A percentile compares a stretch with the other conserved stretches of the same genome.
phyloP scores from a whole-genome alignment of 495 filamentous ascomycete genomes.

The Aspergillus cristatus region DNA sequence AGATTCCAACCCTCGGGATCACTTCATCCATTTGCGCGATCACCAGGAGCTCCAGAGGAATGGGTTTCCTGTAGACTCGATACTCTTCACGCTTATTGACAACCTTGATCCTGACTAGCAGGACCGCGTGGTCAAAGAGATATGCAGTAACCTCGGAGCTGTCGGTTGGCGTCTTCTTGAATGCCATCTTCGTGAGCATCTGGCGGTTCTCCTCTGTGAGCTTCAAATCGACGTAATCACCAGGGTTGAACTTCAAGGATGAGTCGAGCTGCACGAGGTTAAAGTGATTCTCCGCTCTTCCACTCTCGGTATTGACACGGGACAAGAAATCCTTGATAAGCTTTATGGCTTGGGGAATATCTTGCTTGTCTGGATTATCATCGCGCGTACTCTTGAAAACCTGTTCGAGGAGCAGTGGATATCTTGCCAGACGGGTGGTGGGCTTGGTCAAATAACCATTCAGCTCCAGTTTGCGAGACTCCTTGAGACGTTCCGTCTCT shows the following conservation, averaged over 20 bases:
- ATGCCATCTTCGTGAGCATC: slow-evolving; percentile 79
- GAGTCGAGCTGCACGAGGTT: slow-evolving; percentile 86
- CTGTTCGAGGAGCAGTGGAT: slow-evolving; percentile 88
- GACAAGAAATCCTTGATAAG: slow-evolving; percentile 80
- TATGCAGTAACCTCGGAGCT: slow-evolving; percentile 86
- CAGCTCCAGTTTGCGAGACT: slow-evolving; percentile 91
- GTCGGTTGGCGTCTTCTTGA: slow-evolving; percentile 87
- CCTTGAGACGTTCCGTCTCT: slow-evolving; percentile 90
- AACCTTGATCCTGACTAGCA: slow-evolving; percentile 79
- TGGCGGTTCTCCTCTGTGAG: slow-evolving; percentile 89
- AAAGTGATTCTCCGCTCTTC: slow-evolving; percentile 96
- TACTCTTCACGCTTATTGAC: slow-evolving; percentile 91
- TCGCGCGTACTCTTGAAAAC: slow-evolving; percentile 81
- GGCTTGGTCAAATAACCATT: slow-evolving; percentile 99
- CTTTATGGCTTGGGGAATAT: slow-evolving; percentile 78
- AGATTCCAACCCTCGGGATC: slow-evolving; percentile 67
- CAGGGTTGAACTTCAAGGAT: slow-evolving; percentile 76
- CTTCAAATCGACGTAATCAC: slow-evolving; percentile 87
- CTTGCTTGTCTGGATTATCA: slow-evolving; percentile 77
- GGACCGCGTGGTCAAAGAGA: slow-evolving; percentile 90
- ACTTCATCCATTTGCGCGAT: slow-evolving; percentile 97
- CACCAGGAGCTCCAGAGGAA: slow-evolving; percentile 85
- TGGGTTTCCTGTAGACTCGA: slow-evolving; percentile 90
- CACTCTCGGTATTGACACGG: slow-evolving; percentile 87
- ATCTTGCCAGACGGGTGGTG: slow-evolving; percentile 89